Conservation (phyloP, 257 asterid species). For the Solanum sejunctum region DNA sequence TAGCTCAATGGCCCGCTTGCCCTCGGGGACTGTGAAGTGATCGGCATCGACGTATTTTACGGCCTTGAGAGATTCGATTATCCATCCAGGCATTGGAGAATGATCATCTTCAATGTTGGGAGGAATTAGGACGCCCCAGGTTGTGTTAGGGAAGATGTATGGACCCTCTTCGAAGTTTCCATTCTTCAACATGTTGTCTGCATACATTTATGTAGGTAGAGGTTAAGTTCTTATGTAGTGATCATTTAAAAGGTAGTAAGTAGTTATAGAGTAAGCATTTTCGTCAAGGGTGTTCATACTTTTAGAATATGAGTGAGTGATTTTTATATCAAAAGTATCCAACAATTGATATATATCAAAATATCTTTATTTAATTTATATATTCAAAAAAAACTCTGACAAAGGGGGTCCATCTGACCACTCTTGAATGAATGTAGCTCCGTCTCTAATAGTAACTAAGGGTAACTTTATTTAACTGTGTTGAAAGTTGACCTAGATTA, state of each 20-base stretch:
- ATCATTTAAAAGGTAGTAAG: not conserved
- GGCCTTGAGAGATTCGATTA: slow-evolving; percentile 21
- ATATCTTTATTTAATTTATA: no score
- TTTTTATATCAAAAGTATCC: no score
- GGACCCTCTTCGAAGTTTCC: slow-evolving; percentile 23
- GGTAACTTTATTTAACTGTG: not conserved
- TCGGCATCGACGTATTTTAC: slow-evolving; percentile 13
- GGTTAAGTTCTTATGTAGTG: not conserved
- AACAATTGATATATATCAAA: no score
- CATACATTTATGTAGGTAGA: not conserved
- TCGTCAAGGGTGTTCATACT: no score
- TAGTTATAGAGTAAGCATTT: no score
- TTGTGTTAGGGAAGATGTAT: slow-evolving; percentile 15
- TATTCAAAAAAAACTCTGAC: no score
- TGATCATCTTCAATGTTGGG: slow-evolving; percentile 15
- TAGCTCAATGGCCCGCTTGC: slow-evolving; percentile 13
- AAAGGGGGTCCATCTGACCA: no score
- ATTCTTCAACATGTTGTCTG: slow-evolving; percentile 11
- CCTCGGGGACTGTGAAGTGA: slow-evolving; percentile 12
- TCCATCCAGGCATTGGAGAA: slow-evolving; percentile 17
- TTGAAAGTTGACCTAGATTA: not conserved
- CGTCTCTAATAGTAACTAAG: not conserved
- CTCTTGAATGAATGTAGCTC: no score
- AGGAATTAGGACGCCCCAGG: slow-evolving; percentile 11
- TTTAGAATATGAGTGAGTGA: no score